phyloP scores from a whole-genome alignment of 2,329 filamentous ascomycete genomes.

The Pseudocercospora vitis region DNA sequence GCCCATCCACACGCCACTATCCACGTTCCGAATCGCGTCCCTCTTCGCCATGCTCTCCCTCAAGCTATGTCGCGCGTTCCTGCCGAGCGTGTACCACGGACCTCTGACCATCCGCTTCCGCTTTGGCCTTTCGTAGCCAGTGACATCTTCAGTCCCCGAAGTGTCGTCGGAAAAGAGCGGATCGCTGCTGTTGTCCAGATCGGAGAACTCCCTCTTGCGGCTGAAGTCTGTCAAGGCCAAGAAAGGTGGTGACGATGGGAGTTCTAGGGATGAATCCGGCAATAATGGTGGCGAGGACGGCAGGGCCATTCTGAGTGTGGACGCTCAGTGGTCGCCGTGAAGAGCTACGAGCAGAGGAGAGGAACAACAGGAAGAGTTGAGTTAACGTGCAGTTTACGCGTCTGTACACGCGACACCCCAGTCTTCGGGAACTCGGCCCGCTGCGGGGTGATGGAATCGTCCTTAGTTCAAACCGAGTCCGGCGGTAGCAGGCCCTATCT shows the following conservation, averaged over 20 bases:
- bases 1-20: slow-evolving; percentile 69
- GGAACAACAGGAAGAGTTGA: not conserved
- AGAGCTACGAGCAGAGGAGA: not conserved
- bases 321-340: too few relatives aligned
- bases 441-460: too few relatives aligned
- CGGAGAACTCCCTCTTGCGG: slow-evolving; percentile 37
- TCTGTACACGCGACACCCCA: too few relatives aligned
- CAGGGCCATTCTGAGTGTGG: too few relatives aligned
- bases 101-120: slow-evolving; percentile 65
- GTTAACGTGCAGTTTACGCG: too few relatives aligned
- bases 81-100: slow-evolving; percentile 61
- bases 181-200: slow-evolving; percentile 59
- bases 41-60: slow-evolving; percentile 43
- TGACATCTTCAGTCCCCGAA: slow-evolving; percentile 56
- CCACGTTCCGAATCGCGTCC: slow-evolving; percentile 59
- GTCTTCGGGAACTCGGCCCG: too few relatives aligned
- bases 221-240: slow-evolving; percentile 12
- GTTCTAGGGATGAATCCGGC: slow-evolving; percentile 21
- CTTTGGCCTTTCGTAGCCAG: slow-evolving; percentile 61
- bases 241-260: slow-evolving; percentile 27
- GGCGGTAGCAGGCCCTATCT: too few relatives aligned
- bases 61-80: slow-evolving; percentile 20
- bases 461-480: too few relatives aligned
- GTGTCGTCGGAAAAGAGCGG: slow-evolving; percentile 71
- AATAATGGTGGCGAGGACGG: slow-evolving; percentile 37